Base-by-base conservation (phyloP, 768 basidiomycete species). In the Serendipita sp. region DNA sequence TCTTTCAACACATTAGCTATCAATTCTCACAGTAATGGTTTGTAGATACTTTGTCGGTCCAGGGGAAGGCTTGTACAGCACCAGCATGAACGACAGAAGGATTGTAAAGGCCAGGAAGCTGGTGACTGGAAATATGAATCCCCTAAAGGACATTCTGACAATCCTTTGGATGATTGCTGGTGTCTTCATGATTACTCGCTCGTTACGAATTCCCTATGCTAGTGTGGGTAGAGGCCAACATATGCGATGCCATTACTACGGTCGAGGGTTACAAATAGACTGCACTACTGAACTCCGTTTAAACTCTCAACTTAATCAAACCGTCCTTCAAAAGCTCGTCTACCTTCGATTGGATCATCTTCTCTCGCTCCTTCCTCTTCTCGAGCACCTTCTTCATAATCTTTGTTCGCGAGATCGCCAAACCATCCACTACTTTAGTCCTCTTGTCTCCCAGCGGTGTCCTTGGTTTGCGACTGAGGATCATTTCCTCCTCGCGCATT, bases 31-130 rank as follows among this genome's bases (percentile, higher is more conserved):
- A 63, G 44, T 55, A n/a, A 50, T 5, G 4, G 48, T 50, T 5
- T 50, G 18, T 6, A 40, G 13, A 52, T 60, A 60, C 55, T 79
- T 72, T 1, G 88, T 88, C 16, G 88, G 88, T 2, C 88, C 88
- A 1, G 78, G 77, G 8, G 80, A 81, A 2, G 88, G 88, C 71
- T 90, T 88, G 69, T 91, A 87, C 36, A 95, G 82, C 23, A 92
- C 76, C 70, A 91, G 89, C 37, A 89, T 74, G 71, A 85, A 87
- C 1, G 83, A 81, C 63, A 94, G 84, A 46, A 90, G 76, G 64
- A 79, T 80, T 15, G 83, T 82, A 74, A 95, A 88, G 11, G 79
- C 77, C 52, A 88, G 70, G 67, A 88, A 74, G 10, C 84, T 75
- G 2, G 81, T 75, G 55, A 84, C 74, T 0, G 88, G 87, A 13